A percentile compares a stretch with the other conserved stretches of the same genome.
Evolutionary conservation across 805 yeast species (phyloP).

Genomic region (Clavispora asparagi): DNA sequence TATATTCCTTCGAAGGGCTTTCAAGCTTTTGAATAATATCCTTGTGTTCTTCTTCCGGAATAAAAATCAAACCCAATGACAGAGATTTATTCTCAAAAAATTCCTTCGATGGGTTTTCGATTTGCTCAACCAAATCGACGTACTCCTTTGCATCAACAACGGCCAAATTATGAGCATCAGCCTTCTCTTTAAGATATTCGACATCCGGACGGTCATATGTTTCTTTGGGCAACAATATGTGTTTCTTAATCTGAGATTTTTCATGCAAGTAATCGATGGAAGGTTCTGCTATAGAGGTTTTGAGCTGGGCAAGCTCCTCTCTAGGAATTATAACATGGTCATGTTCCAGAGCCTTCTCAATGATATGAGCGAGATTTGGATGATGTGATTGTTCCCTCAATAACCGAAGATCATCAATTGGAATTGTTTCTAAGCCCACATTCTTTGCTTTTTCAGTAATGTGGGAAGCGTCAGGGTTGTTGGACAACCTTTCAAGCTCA

Average conservation of each 20-base stretch:
- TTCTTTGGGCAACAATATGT: slow-evolving; percentile 2
- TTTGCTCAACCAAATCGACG: background rate
- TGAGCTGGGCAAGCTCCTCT: background rate
- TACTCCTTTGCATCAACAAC: background rate
- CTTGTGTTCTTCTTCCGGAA: slow-evolving; percentile 15
- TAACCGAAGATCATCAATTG: background rate
- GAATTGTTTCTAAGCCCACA: background rate
- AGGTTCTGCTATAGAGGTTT: slow-evolving; percentile 1
- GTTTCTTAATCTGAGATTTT: slow-evolving; percentile 4
- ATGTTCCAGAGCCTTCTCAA: slow-evolving; percentile 3
- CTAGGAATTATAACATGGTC: slow-evolving; percentile 6
- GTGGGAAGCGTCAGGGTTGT: slow-evolving; percentile 8
- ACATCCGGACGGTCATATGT: slow-evolving; percentile 1
- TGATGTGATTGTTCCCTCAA: background rate
- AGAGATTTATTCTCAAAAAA: background rate
- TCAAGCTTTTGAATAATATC: background rate
- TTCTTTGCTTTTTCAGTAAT: slow-evolving; percentile 7
- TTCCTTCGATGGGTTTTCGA: background rate
- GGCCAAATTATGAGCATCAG: background rate
- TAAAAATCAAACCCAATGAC: background rate
- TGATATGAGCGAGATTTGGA: background rate
- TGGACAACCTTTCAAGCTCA: slow-evolving; percentile 4
- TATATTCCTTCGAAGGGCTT: background rate
- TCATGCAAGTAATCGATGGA: slow-evolving; percentile 1
- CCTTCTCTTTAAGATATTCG: background rate